Evolutionary conservation across 257 asterid species (phyloP), one percentile per base, ranked within the genome.

Genomic region (Rhazya stricta): DNA sequence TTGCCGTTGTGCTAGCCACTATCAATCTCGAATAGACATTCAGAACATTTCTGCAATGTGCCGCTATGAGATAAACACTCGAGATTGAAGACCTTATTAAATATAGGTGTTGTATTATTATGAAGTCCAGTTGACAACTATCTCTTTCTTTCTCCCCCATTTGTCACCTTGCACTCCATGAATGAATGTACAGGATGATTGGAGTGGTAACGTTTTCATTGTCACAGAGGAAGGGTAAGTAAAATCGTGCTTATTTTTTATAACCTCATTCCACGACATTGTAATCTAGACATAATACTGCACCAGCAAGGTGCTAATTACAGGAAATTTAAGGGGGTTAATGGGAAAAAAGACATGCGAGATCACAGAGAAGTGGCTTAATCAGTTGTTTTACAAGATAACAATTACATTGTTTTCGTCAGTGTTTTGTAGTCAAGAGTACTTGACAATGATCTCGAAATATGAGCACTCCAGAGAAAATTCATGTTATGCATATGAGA

Each of bases 1-100:
- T 73, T 76, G 15, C 78, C 81, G 3, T 29, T 63, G 72, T 53
- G 50, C 45, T 75, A 71, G 51, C 32, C 11, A 9, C 4, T 60
- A 39, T 61, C 9, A 51, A 51, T 5, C 16, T 46, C 9, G 5
- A 25, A 11, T 3, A 25, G 3, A 15, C 3, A 19, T n/a, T 58
- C 0, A 30, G 71, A 16, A 56, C 36, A 18, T 42, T 69, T 70
- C 39, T 29, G 65, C 6, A 3, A 18, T 41, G 5, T 57, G 58
- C 13, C 6, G 15, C 29, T 32, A 42, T 13, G 46, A 19, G 46
- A 60, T 54, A 61, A 36, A 19, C 48, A 43, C 43, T 43, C 9
- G 45, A 60, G 67, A 41, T 0, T 15, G 9, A 27, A 73, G 58
- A 45, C 51, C 3, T 15, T 12, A 16, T 27, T 27, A 51, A 13